Evolutionary conservation across 192 early-diverging fungal species (phyloP).

Genomic region (Coemansia sp.): DNA sequence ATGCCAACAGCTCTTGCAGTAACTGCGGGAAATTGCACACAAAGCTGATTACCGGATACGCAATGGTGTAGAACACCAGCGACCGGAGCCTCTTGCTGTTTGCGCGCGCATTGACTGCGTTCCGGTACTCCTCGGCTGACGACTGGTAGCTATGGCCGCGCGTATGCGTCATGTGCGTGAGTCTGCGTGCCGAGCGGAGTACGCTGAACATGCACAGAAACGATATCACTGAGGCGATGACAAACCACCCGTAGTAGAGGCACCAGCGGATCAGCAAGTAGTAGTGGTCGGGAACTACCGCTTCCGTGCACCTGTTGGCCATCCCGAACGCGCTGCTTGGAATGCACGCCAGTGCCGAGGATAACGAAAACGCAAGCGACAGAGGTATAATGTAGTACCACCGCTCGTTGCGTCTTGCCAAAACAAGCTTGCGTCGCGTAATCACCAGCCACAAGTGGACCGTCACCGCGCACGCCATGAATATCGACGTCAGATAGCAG

Average conservation of each 20-base stretch:
- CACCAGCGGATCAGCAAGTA: constrained; percentile 47
- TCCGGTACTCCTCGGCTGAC: constrained; percentile 44
- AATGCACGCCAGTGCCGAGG: constrained; percentile 29
- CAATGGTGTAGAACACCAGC: constrained; percentile 48
- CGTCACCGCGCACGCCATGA: constrained; percentile 45
- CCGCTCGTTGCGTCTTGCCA: constrained; percentile 44
- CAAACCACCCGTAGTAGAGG: constrained; percentile 52
- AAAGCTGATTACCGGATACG: constrained; percentile 47
- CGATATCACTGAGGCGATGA: constrained; percentile 39
- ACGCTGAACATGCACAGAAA: constrained; percentile 48
- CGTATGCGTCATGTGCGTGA: constrained; percentile 33
- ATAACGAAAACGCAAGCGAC: constrained; percentile 27
- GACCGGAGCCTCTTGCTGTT: constrained; percentile 51
- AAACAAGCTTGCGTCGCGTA: constrained; percentile 32
- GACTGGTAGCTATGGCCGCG: constrained; percentile 2
- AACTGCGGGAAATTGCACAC: constrained; percentile 47
- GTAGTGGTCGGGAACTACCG: constrained; percentile 14
- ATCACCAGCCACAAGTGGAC: constrained; percentile 53
- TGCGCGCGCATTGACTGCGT: constrained; percentile 47
- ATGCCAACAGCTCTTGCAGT: constrained; percentile 37
- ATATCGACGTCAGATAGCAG: constrained; percentile 53
- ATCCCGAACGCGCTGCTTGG: constrained; percentile 36
- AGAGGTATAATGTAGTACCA: constrained; percentile 52
- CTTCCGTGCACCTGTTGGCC: constrained; percentile 23
- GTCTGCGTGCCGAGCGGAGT: constrained; percentile 26